Conservation (phyloP, 768 basidiomycete genomes). For the Floccularia luteovirens region DNA sequence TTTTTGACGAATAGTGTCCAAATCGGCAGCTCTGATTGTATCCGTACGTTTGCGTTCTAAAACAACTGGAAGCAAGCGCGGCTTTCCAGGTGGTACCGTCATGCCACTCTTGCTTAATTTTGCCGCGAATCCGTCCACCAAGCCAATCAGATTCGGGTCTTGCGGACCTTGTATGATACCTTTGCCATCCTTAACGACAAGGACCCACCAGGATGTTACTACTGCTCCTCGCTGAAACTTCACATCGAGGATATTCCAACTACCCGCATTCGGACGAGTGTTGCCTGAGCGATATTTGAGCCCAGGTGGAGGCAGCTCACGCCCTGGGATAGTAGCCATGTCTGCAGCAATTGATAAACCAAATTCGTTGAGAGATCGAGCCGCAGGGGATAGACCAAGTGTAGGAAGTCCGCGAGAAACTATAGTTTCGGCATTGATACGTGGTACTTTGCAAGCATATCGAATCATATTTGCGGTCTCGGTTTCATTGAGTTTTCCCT, state of each 20-base stretch:
- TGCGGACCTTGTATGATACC: slow-evolving; percentile 26
- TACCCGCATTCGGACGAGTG: slow-evolving; percentile 44
- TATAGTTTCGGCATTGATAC: slow-evolving; percentile 50
- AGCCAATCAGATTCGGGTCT: slow-evolving; percentile 29
- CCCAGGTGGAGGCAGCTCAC: slow-evolving; percentile 53
- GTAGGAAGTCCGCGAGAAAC: slow-evolving; percentile 46
- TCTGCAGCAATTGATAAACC: slow-evolving; percentile 43
- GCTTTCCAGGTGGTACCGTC: slow-evolving; percentile 26
- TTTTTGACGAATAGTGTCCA: slow-evolving; percentile 29
- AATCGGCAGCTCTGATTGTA: slow-evolving; percentile 25
- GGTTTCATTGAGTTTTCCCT: slow-evolving; percentile 48
- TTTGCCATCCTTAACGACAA: slow-evolving; percentile 50
- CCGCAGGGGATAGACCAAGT: slow-evolving; percentile 38
- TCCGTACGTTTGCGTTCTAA: slow-evolving; percentile 25
- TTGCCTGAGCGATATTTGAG: slow-evolving; percentile 46
- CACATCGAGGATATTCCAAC: slow-evolving; percentile 73
- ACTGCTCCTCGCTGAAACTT: slow-evolving; percentile 53
- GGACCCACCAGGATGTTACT: slow-evolving; percentile 56
- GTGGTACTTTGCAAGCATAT: slow-evolving; percentile 57
- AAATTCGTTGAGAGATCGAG: slow-evolving; percentile 42
- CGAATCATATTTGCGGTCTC: slow-evolving; percentile 69
- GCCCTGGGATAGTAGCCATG: slow-evolving; percentile 59
- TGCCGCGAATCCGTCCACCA: slow-evolving; percentile 44
- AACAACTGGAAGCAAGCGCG: slow-evolving; percentile 30
- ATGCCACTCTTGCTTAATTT: slow-evolving; percentile 62